A percentile compares a stretch with the other conserved stretches of the same genome.
Conservation (phyloP, 148 eudicot species). For the Arbutus unedo region DNA sequence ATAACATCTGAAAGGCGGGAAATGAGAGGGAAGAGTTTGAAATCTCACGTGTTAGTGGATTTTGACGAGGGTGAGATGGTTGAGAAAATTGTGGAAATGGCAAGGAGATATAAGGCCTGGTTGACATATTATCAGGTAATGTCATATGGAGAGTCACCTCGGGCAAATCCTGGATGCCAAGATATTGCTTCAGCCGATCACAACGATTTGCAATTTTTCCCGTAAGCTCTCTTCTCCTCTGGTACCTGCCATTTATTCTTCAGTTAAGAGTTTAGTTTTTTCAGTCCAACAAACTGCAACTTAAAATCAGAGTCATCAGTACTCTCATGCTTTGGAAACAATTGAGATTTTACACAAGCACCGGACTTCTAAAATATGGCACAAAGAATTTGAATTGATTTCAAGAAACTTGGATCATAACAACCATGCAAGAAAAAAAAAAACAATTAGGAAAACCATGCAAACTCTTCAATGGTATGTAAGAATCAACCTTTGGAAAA, state of each 20-base stretch:
- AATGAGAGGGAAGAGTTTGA: neutral
- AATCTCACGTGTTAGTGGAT: constrained; percentile 9
- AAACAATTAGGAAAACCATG: neutral
- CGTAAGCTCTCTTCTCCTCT: constrained; percentile 23
- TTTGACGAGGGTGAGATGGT: constrained; percentile 23
- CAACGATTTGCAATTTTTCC: constrained; percentile 10
- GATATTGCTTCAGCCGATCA: constrained; percentile 15
- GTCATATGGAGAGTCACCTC: constrained; percentile 29
- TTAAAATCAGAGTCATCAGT: neutral
- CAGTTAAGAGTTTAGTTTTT: neutral
- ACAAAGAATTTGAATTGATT: neutral
- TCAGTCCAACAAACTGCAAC: neutral
- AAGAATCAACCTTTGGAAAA: neutral
- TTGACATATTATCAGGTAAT: constrained; percentile 52
- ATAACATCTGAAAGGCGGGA: constrained; percentile 10
- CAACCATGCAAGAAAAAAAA: neutral
- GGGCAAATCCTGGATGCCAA: neutral
- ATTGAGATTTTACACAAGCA: neutral
- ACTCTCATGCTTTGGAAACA: neutral
- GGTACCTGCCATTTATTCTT: constrained; percentile 3
- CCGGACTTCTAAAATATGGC: neutral
- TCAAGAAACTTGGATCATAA: neutral
- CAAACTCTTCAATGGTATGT: neutral
- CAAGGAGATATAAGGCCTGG: constrained; percentile 48
- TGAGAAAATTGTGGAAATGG: constrained; percentile 32